Evolutionary conservation across 352 stramenopile species (phyloP).

Genomic region (Pythium guiyangense): DNA sequence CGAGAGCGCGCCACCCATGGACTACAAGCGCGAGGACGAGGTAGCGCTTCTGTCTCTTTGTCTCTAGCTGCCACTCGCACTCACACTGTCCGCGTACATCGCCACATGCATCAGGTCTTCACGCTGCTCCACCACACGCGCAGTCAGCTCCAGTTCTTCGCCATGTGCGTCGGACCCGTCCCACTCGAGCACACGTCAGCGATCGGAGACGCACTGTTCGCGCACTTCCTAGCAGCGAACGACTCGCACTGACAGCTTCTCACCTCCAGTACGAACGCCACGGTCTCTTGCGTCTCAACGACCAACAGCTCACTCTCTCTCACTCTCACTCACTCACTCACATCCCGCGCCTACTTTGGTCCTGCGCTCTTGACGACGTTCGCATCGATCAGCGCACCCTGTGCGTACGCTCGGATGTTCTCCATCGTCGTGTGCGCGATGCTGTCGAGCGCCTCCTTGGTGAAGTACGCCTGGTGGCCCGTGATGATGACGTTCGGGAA

Average conservation of each 20-base stretch:
- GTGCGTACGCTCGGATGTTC: conserved; percentile 59
- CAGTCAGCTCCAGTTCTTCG: conserved; percentile 23
- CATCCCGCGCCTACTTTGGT: conserved; percentile 3
- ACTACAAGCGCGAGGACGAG: conserved; percentile 45
- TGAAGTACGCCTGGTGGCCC: conserved; percentile 80
- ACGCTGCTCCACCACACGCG: conserved; percentile 35
- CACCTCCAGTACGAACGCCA: neutral
- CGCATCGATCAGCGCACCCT: conserved; percentile 25
- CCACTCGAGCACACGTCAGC: conserved; percentile 11
- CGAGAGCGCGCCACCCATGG: too few species aligned
- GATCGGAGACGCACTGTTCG: conserved; percentile 21
- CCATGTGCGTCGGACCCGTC: conserved; percentile 22
- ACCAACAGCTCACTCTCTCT: neutral
- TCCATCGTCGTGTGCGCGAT: conserved; percentile 70
- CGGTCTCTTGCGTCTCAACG: neutral
- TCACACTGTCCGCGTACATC: neutral
- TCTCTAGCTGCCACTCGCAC: neutral
- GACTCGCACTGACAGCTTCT: neutral
- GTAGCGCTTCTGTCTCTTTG: conserved; percentile 8
- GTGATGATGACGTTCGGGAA: conserved; percentile 84
- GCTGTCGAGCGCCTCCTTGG: conserved; percentile 64
- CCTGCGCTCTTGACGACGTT: conserved; percentile 52
- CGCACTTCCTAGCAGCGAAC: conserved; percentile 1
- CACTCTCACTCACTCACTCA: neutral
- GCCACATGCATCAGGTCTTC: conserved; percentile 12